Evolutionary conservation across 2,329 filamentous ascomycete species (phyloP), one percentile per base, ranked within the genome.

Genomic region (Sporothrix brasiliensis): DNA sequence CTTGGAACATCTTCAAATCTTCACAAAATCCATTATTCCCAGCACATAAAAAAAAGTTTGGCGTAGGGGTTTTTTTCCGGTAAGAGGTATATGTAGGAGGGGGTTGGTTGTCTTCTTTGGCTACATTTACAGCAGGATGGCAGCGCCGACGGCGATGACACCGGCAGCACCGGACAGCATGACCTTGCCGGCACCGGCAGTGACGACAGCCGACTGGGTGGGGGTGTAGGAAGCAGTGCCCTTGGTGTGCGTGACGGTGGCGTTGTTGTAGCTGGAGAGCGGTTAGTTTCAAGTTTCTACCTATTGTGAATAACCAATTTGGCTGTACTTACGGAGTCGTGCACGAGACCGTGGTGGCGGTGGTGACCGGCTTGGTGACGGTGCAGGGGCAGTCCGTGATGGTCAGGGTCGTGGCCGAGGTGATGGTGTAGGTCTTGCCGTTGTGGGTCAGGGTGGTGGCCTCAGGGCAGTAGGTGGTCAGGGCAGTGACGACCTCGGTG

Each of bases 391-490:
- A 91, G 85, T 90, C 83, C 76, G 87, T 87, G 70, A 89, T 83
- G 75, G 84, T 87, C 73, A 88, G 78, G 79, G 88, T 89, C 79
- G 88, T 89, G 78, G 89, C 81, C 86, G 85, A 82, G 74, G 88
- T 88, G 81, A 92, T 83, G 76, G 86, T 90, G 85, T 91, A 91
- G 81, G 89, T 91, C 79, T 85, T 83, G 81, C 81, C 83, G 78
- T 85, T 86, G 82, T 90, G 84, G 77, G 85, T 86, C 80, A 92
- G 81, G 76, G 83, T 80, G 76, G 90, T 92, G 74, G 90, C 79
- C 75, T 78, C 83, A 27, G 91, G 89, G 88, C 91, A 93, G 87
- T 85, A 92, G 78, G 90, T 93, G 81, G 86, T 88, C 83, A 87
- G 87, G 71, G 83, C 80, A 71, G 87, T 88, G 74, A 92, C 86